phyloP scores from a whole-genome alignment of 1,139 yeast genomes.

The Zygoascus sp. region DNA sequence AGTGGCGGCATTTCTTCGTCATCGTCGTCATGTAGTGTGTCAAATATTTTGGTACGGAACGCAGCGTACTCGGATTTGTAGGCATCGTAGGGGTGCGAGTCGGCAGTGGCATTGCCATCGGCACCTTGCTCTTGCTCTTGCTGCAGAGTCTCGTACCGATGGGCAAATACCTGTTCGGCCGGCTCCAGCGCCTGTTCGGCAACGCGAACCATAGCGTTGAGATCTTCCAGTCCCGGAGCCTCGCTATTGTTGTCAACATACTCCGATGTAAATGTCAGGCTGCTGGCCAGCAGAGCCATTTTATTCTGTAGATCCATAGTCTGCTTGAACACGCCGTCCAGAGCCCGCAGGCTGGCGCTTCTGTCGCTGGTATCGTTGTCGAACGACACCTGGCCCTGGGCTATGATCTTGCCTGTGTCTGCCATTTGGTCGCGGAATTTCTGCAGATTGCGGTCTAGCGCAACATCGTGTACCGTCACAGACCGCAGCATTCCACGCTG shows the following conservation, averaged over 20 bases:
- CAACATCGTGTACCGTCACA: neutral
- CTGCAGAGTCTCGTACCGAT: neutral
- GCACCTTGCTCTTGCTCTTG: too few relatives aligned
- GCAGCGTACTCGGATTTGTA: slow-evolving; percentile 26
- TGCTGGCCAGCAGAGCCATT: neutral
- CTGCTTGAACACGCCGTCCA: slow-evolving; percentile 7
- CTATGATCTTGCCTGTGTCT: neutral
- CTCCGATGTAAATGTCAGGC: neutral
- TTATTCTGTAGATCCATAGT: neutral
- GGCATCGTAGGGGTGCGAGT: neutral
- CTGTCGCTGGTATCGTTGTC: neutral
- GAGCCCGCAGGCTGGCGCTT: neutral
- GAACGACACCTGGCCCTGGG: slow-evolving; percentile 5
- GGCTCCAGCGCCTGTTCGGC: slow-evolving; percentile 2
- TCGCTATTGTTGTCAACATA: neutral
- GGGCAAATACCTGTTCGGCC: neutral
- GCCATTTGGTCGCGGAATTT: neutral
- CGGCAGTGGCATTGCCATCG: too few relatives aligned
- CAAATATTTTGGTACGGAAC: slow-evolving; percentile 23
- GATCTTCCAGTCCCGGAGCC: neutral
- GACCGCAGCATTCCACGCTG: slow-evolving; percentile 7
- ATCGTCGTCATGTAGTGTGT: slow-evolving; percentile 20
- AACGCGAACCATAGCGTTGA: neutral
- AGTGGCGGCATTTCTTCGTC: slow-evolving; percentile 23
- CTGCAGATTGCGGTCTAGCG: neutral